phyloP scores from a whole-genome alignment of 2,329 filamentous ascomycete genomes.

The Biscogniauxia marginata region DNA sequence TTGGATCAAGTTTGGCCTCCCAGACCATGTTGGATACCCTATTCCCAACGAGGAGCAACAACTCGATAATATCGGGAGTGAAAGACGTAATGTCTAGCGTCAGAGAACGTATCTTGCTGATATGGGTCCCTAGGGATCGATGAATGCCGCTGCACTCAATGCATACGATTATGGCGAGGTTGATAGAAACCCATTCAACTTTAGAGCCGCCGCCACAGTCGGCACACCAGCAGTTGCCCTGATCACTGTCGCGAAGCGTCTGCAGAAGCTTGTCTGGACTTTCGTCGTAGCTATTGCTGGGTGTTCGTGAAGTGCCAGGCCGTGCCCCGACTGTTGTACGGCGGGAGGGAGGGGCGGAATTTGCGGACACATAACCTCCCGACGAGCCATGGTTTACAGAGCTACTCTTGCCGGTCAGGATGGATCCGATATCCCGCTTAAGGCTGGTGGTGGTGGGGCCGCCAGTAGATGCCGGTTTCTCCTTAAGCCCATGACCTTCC shows the following conservation, averaged over 20 bases:
- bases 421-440: conserved; percentile 85
- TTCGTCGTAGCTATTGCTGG: conserved; percentile 74
- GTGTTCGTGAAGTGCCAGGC: conserved; percentile 67
- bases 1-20: conserved; percentile 79
- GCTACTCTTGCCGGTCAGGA: conserved; percentile 87
- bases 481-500: conserved; percentile 68
- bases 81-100: conserved; percentile 96
- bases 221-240: conserved; percentile 90
- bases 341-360: conserved; percentile 62
- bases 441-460: conserved; percentile 57
- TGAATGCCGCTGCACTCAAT: conserved; percentile 99
- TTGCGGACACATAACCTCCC: conserved; percentile 50
- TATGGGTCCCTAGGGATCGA: conserved; percentile 92
- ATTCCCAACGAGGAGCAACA: conserved; percentile 88
- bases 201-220: conserved; percentile 91
- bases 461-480: conserved; percentile 44
- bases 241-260: conserved; percentile 82
- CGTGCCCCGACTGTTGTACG: conserved; percentile 90
- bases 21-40: conserved; percentile 94
- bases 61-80: conserved; percentile 93
- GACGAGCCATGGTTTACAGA: conserved; percentile 56
- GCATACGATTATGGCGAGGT: conserved; percentile 91
- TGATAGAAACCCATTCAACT: conserved; percentile 99
- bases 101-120: conserved; percentile 93
- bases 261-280: conserved; percentile 84